Conservation (phyloP, 1,284 basidiomycete genomes). For the Exobasidium cylindrosporum region DNA sequence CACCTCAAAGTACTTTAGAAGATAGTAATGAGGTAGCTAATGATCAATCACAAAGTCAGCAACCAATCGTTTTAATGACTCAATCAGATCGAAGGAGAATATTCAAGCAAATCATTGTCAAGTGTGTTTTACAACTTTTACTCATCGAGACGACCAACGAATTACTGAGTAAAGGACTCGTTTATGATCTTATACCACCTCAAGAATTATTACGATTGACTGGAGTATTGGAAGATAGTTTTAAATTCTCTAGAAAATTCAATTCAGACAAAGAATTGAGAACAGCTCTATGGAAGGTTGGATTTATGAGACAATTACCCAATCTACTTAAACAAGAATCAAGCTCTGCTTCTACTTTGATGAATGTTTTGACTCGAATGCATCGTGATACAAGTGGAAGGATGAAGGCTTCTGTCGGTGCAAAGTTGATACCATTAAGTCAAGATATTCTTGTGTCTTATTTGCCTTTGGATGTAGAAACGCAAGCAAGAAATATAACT, state of each 20-base stretch:
- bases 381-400: constrained; percentile 78
- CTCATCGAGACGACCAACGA: constrained; percentile 98
- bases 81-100: constrained; percentile 77
- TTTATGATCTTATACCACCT: constrained; percentile 91
- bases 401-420: constrained; percentile 76
- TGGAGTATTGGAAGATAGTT: constrained; percentile 91
- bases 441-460: constrained; percentile 87
- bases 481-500: constrained; percentile 88
- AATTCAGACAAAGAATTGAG: constrained; percentile 97
- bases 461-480: constrained; percentile 82
- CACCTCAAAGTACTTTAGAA: background rate
- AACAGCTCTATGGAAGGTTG: constrained; percentile 98
- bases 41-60: background rate
- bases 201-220: constrained; percentile 87
- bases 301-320: constrained; percentile 99
- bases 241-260: constrained; percentile 93
- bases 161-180: constrained; percentile 67
- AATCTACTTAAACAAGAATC: constrained; percentile 98
- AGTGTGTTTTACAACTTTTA: constrained; percentile 95
- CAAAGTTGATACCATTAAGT: constrained; percentile 88
- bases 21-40: background rate
- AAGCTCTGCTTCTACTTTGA: constrained; percentile 88
- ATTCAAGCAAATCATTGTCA: constrained; percentile 99
- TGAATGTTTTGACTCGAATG: constrained; percentile 88
- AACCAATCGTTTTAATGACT: constrained; percentile 38